Evolutionary conservation across 2,329 filamentous ascomycete species (phyloP).

Genomic region (Nigrograna mackinnonii): DNA sequence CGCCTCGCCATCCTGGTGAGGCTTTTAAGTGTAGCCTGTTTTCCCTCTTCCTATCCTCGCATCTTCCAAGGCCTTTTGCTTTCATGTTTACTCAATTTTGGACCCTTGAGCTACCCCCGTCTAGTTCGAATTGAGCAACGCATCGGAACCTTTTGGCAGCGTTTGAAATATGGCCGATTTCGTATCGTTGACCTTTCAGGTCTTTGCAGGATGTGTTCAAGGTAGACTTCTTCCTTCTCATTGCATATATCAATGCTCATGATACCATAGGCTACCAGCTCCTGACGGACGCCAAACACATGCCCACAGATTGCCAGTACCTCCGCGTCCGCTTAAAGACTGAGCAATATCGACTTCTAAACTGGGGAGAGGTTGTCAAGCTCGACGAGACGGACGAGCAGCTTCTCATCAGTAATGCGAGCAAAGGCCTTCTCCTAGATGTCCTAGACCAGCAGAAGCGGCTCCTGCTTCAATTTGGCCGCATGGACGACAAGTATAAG

Average conservation of each 20-base stretch:
- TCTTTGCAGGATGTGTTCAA: slow-evolving; percentile 42
- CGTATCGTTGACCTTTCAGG: slow-evolving; percentile 39
- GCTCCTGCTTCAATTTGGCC: slow-evolving; percentile 34
- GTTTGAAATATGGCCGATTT: slow-evolving; percentile 26
- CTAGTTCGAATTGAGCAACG: no score
- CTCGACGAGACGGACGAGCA: slow-evolving; percentile 37
- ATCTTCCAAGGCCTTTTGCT: no score
- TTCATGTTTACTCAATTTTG: no score
- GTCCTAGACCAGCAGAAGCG: slow-evolving; percentile 38
- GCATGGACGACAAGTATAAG: slow-evolving; percentile 33
- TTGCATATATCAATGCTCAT: background rate
- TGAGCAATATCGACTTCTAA: slow-evolving; percentile 41
- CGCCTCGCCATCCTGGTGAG: slow-evolving; percentile 20
- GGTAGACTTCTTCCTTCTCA: slow-evolving; percentile 12
- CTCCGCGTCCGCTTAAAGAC: slow-evolving; percentile 40
- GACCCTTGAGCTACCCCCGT: no score
- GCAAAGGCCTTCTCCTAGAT: slow-evolving; percentile 37
- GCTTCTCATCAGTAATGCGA: slow-evolving; percentile 33
- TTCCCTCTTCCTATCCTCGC: no score
- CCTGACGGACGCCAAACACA: slow-evolving; percentile 38
- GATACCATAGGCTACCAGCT: slow-evolving; percentile 40
- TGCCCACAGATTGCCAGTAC: slow-evolving; percentile 33
- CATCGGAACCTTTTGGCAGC: no score
- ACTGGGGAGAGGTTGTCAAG: slow-evolving; percentile 40
- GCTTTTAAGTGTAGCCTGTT: slow-evolving; percentile 21